Conservation (phyloP, 768 basidiomycete genomes). For the Lactarius tabidus region DNA sequence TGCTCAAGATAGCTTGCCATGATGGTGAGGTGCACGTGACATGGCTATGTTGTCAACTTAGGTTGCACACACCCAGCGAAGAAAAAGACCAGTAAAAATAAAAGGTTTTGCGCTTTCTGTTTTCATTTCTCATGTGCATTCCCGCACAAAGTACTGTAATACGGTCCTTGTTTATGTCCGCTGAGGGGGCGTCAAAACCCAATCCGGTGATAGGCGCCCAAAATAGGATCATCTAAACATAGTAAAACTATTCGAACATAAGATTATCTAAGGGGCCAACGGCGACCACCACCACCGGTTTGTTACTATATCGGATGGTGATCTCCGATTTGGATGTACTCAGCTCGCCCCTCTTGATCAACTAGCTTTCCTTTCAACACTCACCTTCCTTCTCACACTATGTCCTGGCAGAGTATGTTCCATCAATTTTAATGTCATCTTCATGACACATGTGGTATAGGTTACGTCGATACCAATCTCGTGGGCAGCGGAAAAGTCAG, state of each 20-base stretch:
- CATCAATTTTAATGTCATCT: neutral
- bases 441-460: conserved; percentile 36
- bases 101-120: neutral
- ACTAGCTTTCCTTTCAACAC: conserved; percentile 7
- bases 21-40: conserved; percentile 10
- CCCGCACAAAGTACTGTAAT: neutral
- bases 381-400: conserved; percentile 9
- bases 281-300: conserved; percentile 15
- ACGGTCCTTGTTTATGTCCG: neutral
- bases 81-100: neutral
- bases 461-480: conserved; percentile 78
- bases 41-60: too few species aligned
- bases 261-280: neutral
- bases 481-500: conserved; percentile 68
- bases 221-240: too few species aligned
- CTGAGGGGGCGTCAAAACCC: neutral
- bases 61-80: neutral
- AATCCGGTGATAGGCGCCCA: conserved; percentile 5
- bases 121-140: too few species aligned
- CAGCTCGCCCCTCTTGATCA: conserved; percentile 13
- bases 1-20: conserved; percentile 22
- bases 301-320: conserved; percentile 22
- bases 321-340: conserved; percentile 18
- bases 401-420: conserved; percentile 27
- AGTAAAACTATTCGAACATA: too few species aligned